phyloP scores from a whole-genome alignment of 23 red algal species.

The Gracilariopsis chorda region DNA sequence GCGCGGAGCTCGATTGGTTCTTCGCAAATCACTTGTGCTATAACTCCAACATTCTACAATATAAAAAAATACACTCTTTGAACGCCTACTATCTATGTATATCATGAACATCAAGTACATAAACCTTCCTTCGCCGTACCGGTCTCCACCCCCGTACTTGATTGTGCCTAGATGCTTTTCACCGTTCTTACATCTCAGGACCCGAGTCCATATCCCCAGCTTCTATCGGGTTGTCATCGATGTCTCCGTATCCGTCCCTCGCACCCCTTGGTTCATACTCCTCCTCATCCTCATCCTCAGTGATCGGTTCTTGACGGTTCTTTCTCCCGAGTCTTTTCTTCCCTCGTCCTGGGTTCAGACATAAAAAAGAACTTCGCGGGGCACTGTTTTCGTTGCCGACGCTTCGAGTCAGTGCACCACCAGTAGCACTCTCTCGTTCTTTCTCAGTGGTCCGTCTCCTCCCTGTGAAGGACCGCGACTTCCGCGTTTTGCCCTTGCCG shows the following conservation, averaged over 20 bases:
- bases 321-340: slow-evolving; percentile 1
- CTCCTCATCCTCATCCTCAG: slow-evolving; percentile 7
- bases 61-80: background rate
- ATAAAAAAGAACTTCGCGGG: background rate
- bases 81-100: no score
- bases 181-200: background rate
- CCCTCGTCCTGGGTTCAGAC: background rate
- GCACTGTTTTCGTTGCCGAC: background rate
- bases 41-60: background rate
- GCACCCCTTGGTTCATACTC: background rate
- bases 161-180: no score
- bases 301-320: background rate
- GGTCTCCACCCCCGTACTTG: no score
- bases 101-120: no score
- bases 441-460: slow-evolving; percentile 8
- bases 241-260: slow-evolving; percentile 31
- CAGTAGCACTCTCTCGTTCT: background rate
- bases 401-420: background rate
- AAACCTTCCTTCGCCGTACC: no score
- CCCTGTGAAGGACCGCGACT: slow-evolving; percentile 35
- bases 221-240: background rate
- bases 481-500: background rate
- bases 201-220: background rate
- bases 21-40: background rate
- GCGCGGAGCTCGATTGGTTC: no score